A percentile compares a stretch with the other conserved stretches of the same genome.
Conservation (phyloP, 129 eudicot genomes). For the Dittrichia graveolens region DNA sequence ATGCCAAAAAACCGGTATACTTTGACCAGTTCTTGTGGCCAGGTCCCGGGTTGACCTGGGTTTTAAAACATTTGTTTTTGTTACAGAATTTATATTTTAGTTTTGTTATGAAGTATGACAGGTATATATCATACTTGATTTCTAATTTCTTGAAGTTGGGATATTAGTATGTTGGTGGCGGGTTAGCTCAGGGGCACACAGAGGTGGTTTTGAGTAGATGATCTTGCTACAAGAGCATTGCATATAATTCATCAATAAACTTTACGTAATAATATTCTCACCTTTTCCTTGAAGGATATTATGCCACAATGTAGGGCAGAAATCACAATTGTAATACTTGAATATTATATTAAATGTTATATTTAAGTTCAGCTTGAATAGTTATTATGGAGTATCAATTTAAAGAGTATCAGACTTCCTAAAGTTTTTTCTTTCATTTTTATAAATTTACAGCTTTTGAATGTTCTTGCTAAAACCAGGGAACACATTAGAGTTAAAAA, state of each 20-base stretch:
- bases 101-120: conserved; percentile 9
- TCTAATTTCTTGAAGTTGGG: background rate
- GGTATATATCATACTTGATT: background rate
- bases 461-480: background rate
- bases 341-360: background rate
- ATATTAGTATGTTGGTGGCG: too few species aligned
- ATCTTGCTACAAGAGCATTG: too few species aligned
- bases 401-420: background rate
- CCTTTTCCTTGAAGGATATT: background rate
- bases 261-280: too few species aligned
- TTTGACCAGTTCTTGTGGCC: too few species aligned
- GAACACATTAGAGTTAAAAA: background rate
- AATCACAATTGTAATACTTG: background rate
- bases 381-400: background rate
- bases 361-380: background rate
- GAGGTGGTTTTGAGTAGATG: too few species aligned
- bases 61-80: background rate
- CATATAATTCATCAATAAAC: too few species aligned
- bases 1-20: too few species aligned
- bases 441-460: too few species aligned
- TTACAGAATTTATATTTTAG: background rate
- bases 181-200: too few species aligned
- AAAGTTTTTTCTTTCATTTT: too few species aligned
- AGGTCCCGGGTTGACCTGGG: too few species aligned
- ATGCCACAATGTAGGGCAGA: background rate